Percentiles rank a stretch among this genome's conserved stretches.
Evolutionary conservation across 805 yeast species (phyloP).

Genomic region (Lachancea sp.): DNA sequence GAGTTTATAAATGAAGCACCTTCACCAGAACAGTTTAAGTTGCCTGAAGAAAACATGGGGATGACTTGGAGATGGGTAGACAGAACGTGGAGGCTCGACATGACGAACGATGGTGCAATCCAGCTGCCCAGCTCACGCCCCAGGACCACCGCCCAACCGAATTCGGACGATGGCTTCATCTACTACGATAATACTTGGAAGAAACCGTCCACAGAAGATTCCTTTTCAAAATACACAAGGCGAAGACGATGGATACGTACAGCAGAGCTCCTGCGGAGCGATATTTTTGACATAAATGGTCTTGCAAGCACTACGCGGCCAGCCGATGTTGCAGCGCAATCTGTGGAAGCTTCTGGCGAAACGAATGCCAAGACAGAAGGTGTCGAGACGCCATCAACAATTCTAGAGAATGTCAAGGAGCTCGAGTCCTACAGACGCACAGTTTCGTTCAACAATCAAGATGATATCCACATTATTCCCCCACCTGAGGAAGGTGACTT

Average conservation of each 20-base stretch:
- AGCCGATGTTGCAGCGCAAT: constrained; percentile 6
- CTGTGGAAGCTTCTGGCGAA: constrained; percentile 7
- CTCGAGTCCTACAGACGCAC: constrained; percentile 18
- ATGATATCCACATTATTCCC: constrained; percentile 24
- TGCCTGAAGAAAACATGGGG: constrained; percentile 72
- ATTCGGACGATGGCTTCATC: constrained; percentile 75
- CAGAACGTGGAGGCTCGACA: constrained; percentile 82
- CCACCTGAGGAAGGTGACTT: neutral
- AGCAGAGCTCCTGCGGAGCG: constrained; percentile 61
- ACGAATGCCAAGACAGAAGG: constrained; percentile 4
- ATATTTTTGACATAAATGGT: constrained; percentile 7
- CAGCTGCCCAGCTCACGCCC: constrained; percentile 59
- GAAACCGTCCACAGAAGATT: constrained; percentile 78
- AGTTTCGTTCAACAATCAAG: constrained; percentile 29
- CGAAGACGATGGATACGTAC: constrained; percentile 94
- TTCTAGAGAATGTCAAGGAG: constrained; percentile 6
- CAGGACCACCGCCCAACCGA: constrained; percentile 56
- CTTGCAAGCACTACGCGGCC: neutral
- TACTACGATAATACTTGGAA: constrained; percentile 94
- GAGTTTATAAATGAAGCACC: constrained; percentile 84
- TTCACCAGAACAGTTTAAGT: constrained; percentile 65
- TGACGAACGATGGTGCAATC: constrained; percentile 81
- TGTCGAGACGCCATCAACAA: constrained; percentile 4
- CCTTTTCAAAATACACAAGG: constrained; percentile 85
- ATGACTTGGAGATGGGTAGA: constrained; percentile 95